Evolutionary conservation across 495 filamentous ascomycete species (phyloP).

Genomic region (Neurospora intermedia): DNA sequence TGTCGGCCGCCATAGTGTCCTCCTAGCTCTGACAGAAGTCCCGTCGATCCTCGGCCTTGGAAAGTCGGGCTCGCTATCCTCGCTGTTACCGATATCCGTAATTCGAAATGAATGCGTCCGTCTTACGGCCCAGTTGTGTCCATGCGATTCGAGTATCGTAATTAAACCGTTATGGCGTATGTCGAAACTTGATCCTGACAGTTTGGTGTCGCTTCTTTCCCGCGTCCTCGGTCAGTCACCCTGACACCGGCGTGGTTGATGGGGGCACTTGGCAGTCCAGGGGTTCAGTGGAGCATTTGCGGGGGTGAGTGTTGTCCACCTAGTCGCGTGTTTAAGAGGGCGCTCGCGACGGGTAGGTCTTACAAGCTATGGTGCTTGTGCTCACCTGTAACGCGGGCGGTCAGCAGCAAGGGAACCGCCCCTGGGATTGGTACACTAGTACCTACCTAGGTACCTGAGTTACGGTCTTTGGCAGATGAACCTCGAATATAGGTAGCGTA

Average conservation of each 20-base stretch:
- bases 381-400: background rate
- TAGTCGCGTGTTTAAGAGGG: background rate
- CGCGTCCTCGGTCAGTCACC: background rate
- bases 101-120: background rate
- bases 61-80: background rate
- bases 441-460: background rate
- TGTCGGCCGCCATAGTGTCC: slow-evolving; percentile 27
- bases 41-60: background rate
- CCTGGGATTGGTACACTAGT: background rate
- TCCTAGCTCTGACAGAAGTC: background rate
- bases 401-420: background rate
- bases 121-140: background rate
- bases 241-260: background rate
- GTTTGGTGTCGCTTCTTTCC: background rate
- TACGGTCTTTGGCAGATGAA: background rate
- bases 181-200: background rate
- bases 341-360: background rate
- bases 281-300: background rate
- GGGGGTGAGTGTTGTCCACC: background rate
- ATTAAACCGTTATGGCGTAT: background rate
- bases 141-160: background rate
- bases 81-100: background rate
- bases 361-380: background rate
- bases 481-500: background rate
- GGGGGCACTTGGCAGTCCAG: background rate